Evolutionary conservation across 2,329 filamentous ascomycete genomes (phyloP).

Genomic region (Talaromyces atroroseus): DNA sequence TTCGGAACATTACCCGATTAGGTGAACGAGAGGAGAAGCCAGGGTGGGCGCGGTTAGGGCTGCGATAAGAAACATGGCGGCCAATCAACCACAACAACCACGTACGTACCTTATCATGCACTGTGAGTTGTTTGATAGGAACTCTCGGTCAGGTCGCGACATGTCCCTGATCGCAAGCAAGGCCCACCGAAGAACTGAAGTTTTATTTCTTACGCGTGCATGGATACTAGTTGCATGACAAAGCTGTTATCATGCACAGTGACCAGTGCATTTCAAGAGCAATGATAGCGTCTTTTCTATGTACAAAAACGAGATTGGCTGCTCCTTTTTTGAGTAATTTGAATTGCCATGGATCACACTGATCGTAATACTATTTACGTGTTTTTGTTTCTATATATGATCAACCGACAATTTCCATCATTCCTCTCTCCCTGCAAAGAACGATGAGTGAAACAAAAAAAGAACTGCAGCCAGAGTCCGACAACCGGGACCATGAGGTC

Average conservation of each 20-base stretch:
- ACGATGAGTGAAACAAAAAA: neutral
- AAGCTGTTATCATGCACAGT: neutral
- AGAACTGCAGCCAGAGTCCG: neutral
- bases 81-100: neutral
- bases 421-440: neutral
- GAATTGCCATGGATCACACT: neutral
- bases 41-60: neutral
- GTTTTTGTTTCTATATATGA: neutral
- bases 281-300: neutral
- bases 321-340: neutral
- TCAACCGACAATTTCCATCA: neutral
- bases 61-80: constrained; percentile 4
- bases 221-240: neutral
- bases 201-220: neutral
- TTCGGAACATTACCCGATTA: neutral
- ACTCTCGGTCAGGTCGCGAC: neutral
- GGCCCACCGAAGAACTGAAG: neutral
- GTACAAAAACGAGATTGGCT: neutral
- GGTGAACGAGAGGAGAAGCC: neutral
- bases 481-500: constrained; percentile 10
- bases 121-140: neutral
- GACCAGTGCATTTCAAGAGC: neutral
- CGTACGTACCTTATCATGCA: neutral
- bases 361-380: neutral
- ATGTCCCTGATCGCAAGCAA: neutral